A percentile compares a stretch with the other conserved stretches of the same genome.
Evolutionary conservation across 768 basidiomycete species (phyloP).

Genomic region (Tulasnella sp.): DNA sequence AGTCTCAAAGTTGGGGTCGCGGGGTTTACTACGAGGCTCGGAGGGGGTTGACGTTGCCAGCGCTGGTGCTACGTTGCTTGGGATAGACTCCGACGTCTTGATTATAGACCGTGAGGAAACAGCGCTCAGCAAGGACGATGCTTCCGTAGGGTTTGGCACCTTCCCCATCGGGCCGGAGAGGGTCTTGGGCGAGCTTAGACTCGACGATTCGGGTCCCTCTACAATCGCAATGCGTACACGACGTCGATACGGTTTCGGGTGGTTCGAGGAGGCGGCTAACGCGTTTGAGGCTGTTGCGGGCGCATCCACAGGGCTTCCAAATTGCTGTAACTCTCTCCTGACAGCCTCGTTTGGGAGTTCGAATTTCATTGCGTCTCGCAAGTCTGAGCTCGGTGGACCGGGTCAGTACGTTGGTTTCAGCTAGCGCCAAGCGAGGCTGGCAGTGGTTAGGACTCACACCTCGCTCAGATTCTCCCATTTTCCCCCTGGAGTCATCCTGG

Average conservation of each 20-base stretch:
- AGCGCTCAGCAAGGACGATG: conserved; percentile 28
- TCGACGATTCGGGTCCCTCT: not conserved
- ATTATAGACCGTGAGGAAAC: conserved; percentile 28
- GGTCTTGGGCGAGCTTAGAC: not conserved
- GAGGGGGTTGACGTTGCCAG: conserved; percentile 9
- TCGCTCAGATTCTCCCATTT: conserved; percentile 53
- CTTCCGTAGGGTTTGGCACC: not conserved
- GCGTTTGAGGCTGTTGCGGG: not conserved
- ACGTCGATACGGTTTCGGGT: conserved; percentile 15
- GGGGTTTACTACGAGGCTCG: conserved; percentile 6
- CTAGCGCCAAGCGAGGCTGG: conserved; percentile 2
- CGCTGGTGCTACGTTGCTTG: conserved; percentile 8
- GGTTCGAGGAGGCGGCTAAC: conserved; percentile 31
- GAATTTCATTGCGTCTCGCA: conserved; percentile 51
- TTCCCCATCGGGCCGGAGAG: not conserved
- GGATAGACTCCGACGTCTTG: not conserved
- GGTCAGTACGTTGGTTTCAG: not conserved
- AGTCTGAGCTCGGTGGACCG: conserved; percentile 45
- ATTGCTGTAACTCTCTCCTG: conserved; percentile 52
- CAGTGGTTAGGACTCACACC: conserved; percentile 46
- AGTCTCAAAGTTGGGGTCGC: conserved; percentile 36
- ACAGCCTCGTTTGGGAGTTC: conserved; percentile 65
- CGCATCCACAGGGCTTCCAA: not conserved
- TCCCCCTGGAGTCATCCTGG: conserved; percentile 53
- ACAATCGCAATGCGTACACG: conserved; percentile 30